Conservation (phyloP, 2,329 filamentous ascomycete species). For the Blumeria graminis region DNA sequence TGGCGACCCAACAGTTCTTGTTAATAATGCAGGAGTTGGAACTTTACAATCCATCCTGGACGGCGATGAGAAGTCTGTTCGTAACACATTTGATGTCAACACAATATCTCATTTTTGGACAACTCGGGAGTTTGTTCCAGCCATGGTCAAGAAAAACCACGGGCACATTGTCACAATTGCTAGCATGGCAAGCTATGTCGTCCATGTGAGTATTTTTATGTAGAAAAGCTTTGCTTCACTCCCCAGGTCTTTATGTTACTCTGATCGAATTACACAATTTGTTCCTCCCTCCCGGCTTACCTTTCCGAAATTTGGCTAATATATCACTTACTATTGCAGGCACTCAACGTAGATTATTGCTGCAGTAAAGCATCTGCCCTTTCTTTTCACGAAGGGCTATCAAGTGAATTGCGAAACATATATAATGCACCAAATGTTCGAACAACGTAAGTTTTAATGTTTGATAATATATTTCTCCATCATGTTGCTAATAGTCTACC, state of each 20-base stretch:
- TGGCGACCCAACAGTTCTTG: conserved; percentile 42
- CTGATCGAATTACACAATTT: too few relatives aligned
- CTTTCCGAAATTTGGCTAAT: too few relatives aligned
- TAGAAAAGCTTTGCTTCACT: background rate
- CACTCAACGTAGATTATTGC: conserved; percentile 32
- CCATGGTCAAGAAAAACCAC: conserved; percentile 38
- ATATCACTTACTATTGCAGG: background rate
- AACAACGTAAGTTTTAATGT: conserved; percentile 11
- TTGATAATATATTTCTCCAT: background rate
- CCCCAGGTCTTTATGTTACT: too few relatives aligned
- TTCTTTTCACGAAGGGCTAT: conserved; percentile 41
- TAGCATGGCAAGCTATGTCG: conserved; percentile 16
- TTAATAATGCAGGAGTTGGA: conserved; percentile 46
- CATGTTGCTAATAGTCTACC: background rate
- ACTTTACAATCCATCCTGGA: conserved; percentile 34
- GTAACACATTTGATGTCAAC: conserved; percentile 47
- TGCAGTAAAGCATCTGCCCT: conserved; percentile 42
- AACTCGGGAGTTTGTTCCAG: conserved; percentile 38
- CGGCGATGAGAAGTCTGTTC: conserved; percentile 28
- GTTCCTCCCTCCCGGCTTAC: too few relatives aligned
- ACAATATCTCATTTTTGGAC: conserved; percentile 40
- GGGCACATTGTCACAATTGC: conserved; percentile 50
- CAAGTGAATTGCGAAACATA: conserved; percentile 28
- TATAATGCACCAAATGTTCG: conserved; percentile 40
- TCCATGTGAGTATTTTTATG: conserved; percentile 1